Base-by-base conservation (phyloP, 2,329 filamentous ascomycete genomes). In the Nothomitra cinnamomea region DNA sequence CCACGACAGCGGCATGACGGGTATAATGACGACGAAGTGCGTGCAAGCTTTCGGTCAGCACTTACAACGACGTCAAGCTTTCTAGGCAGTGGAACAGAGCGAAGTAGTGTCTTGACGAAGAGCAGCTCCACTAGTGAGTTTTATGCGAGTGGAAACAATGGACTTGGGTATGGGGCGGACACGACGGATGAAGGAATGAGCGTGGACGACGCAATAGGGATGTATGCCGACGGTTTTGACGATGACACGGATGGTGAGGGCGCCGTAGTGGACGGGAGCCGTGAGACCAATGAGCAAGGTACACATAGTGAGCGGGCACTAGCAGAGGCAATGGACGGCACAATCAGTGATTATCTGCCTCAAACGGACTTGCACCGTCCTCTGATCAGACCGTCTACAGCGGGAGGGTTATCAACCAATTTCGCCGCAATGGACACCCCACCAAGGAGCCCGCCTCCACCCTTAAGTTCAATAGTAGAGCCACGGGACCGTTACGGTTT, bases 401-500 rank as follows among this genome's bases (percentile, higher is more conserved):
- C 52, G 10, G 28, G 6, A 13, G 17, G 38, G 7, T 17, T 19
- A 7, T 42, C 50, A 52, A 42, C 50, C 2, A 41, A 24, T 36
- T 40, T 32, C 19, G 17, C n/a, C 1, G 17, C 21, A 28, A 52
- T 24, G n/a, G 53, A 52, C 28, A 17, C 24, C 6, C 43, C 53
- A 3, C 50, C 50, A 19, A 24, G 21, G 19, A 24, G 8, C 38
- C 43, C 45, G 12, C 21, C 38, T 25, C 38, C 3, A 3, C 21
- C 53, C 10, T 21, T 21, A 38, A 41, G 25, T 21, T 17, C 42
- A n/a, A 32, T 54, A 19, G n/a, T 35, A 12, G 61, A 62, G 12
- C 59, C 69, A 36, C 80, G 88, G 53, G 89, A 95, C 65, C 78
- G 86, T 15, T 95, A 95, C 62, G 90, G 90, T 2, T 96, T 96